phyloP scores from a whole-genome alignment of 495 filamentous ascomycete species.

The Massariosphaeria phaeospora region DNA sequence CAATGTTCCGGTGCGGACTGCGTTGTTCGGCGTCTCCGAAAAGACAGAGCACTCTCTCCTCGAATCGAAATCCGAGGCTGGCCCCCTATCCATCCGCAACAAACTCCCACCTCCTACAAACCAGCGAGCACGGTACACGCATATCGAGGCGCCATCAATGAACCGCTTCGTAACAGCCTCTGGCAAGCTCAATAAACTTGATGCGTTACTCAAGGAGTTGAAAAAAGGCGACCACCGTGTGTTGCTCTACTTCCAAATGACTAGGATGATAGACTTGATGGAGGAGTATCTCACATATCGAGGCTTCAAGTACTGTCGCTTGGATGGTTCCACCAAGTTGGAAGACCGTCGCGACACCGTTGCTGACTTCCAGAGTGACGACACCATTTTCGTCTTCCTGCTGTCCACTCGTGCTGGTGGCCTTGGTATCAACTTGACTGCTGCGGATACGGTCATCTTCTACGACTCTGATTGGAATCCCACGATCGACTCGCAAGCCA shows the following conservation, averaged over 20 bases:
- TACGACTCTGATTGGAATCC: constrained; percentile 99
- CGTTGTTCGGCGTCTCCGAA: constrained; percentile 62
- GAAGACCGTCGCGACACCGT: constrained; percentile 97
- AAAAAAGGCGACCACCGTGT: constrained; percentile 93
- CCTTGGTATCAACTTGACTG: constrained; percentile 94
- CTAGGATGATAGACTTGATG: constrained; percentile 99
- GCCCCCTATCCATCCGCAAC: constrained; percentile 56
- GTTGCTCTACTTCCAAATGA: constrained; percentile 99
- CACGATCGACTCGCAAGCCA: constrained; percentile 96
- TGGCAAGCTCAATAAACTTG: constrained; percentile 89
- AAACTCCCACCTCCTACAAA: constrained; percentile 73
- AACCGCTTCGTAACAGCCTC: constrained; percentile 96
- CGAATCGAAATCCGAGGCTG: constrained; percentile 59
- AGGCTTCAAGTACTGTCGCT: constrained; percentile 95
- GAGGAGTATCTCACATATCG: constrained; percentile 98
- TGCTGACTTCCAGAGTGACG: constrained; percentile 86
- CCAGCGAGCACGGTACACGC: constrained; percentile 74
- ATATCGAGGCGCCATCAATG: constrained; percentile 96
- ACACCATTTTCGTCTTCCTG: constrained; percentile 94
- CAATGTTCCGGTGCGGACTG: constrained; percentile 66
- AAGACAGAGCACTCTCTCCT: constrained; percentile 70
- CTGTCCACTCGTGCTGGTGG: constrained; percentile 94
- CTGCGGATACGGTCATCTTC: constrained; percentile 93
- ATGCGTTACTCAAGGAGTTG: constrained; percentile 77
- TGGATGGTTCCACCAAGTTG: constrained; percentile 96